Base-by-base conservation (phyloP, 192 early-diverging fungal genomes). In the Linnemannia zychae region DNA sequence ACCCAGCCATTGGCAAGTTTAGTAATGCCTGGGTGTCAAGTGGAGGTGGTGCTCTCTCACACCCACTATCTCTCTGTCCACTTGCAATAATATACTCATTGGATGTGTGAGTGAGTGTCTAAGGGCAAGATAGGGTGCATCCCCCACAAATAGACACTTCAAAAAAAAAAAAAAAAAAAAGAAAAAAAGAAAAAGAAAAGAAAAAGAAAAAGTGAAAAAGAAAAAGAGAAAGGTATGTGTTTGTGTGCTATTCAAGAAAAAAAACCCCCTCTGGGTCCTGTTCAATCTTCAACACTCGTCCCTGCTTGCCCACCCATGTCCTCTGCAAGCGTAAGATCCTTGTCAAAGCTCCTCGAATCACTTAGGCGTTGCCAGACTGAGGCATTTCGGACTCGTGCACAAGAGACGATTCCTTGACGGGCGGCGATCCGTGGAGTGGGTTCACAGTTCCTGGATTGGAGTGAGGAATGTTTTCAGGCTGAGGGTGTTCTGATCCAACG, bases 381-480 rank as follows among this genome's bases (percentile, higher is more conserved):
- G 67, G 36, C 40, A 15, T 33, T 20, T 77, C 76, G 38, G 79
- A 44, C 71, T 96, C 93, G n/a, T 93, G 87, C 28, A 93, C 90
- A 44, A 94, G 78, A 50, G 89, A 88, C 47, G 90, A 91, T 81
- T 96, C 95, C 82, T 94, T 94, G 44, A 90, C 89, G 40, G 94
- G 94, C 53, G 91, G 90, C 48, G 88, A 83, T 72, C 83, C 88
- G 52, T 84, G 69, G 24, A 52, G 67, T 18, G 63, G 70, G 44
- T 24, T 52, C 16, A 79, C 60, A 12, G 84, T 78, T 20, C 63
- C 65, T 7, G 96, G 92, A 69, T 94, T 93, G 34, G 96, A 95
- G 83, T 99, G 98, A 47, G 97, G 98, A 88, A 99, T 98, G 44
- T 90, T 92, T 84, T 96, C 92, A 24, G 97, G 97, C 48, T 94